Evolutionary conservation across 306 rosid genomes (phyloP).

Genomic region (Prosopis cineraria): DNA sequence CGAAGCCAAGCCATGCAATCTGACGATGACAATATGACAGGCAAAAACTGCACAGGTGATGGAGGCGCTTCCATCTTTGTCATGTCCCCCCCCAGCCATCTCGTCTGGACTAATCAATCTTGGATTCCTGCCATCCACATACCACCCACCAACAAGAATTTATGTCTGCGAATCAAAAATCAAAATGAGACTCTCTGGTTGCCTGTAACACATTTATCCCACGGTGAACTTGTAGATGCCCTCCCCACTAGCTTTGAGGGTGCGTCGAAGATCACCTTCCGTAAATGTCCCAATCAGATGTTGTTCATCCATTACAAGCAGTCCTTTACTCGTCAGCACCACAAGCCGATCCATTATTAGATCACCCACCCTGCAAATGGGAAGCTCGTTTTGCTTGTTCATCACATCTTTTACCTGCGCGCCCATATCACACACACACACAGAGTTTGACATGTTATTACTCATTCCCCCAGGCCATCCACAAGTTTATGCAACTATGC

Average conservation of each 20-base stretch:
- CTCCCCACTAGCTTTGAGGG: slow-evolving; percentile 82
- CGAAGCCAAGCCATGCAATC: slow-evolving; percentile 88
- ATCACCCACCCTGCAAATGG: slow-evolving; percentile 79
- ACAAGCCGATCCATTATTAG: slow-evolving; percentile 87
- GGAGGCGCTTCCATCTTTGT: slow-evolving; percentile 97
- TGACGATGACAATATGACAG: slow-evolving; percentile 89
- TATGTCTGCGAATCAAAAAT: slow-evolving; percentile 4
- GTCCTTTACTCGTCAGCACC: slow-evolving; percentile 85
- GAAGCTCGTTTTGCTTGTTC: slow-evolving; percentile 92
- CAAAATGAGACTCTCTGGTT: neutral
- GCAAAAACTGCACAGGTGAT: slow-evolving; percentile 93
- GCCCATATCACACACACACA: neutral
- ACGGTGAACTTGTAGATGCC: slow-evolving; percentile 86
- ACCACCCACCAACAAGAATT: neutral
- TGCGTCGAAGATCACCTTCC: slow-evolving; percentile 94
- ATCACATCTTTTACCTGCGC: slow-evolving; percentile 82
- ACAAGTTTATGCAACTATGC: neutral
- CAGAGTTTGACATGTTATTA: slow-evolving; percentile 1
- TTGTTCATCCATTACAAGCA: slow-evolving; percentile 70
- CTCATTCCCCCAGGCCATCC: neutral
- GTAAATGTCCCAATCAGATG: slow-evolving; percentile 92
- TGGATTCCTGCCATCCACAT: slow-evolving; percentile 57
- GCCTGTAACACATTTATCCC: slow-evolving; percentile 91
- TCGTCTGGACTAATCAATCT: slow-evolving; percentile 71
- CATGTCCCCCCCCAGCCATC: slow-evolving; percentile 91